These are phyloP conservation scores for Asterophora parasitica DNA, from an alignment of 768 basidiomycete genomes.

Conservation along the genomic window DNA sequence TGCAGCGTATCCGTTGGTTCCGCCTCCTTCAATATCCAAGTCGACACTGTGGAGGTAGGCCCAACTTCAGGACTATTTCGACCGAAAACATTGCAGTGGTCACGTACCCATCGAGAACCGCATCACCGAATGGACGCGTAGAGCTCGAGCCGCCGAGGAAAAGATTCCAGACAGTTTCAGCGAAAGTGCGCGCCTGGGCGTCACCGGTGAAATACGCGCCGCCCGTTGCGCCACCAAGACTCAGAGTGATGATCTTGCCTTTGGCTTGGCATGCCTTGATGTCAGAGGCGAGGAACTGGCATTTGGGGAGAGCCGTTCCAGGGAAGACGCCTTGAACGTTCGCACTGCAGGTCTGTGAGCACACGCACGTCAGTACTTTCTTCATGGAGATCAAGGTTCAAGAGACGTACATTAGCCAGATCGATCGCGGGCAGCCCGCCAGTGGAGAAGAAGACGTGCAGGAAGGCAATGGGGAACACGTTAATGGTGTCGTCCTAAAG, in stretches of 20 bases:
- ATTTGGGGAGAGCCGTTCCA: conserved; percentile 60
- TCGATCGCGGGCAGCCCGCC: conserved; percentile 58
- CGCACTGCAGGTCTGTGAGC: conserved; percentile 53
- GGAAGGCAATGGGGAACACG: conserved; percentile 57
- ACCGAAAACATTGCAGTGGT: not conserved
- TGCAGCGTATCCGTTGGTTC: conserved; percentile 37
- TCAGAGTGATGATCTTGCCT: conserved; percentile 55
- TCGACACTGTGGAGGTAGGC: conserved; percentile 37
- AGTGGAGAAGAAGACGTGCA: conserved; percentile 55
- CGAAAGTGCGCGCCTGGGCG: conserved; percentile 47
- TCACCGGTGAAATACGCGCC: conserved; percentile 45
- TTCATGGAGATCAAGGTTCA: not conserved
- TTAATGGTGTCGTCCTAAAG: conserved; percentile 53
- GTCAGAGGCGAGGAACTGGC: conserved; percentile 50
- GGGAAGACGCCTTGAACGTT: conserved; percentile 50
- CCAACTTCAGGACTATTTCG: not conserved
- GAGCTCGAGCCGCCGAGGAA: conserved; percentile 62
- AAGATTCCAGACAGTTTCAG: conserved; percentile 58
- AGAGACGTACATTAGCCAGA: conserved; percentile 46
- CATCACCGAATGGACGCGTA: conserved; percentile 61
- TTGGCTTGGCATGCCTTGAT: conserved; percentile 62
- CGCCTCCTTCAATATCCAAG: conserved; percentile 62
- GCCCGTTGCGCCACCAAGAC: conserved; percentile 62
- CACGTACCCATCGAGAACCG: conserved; percentile 57
- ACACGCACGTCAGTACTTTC: not conserved